Evolutionary conservation across 805 yeast genomes (phyloP).

Genomic region (Trichomonascus vanleenenianus): DNA sequence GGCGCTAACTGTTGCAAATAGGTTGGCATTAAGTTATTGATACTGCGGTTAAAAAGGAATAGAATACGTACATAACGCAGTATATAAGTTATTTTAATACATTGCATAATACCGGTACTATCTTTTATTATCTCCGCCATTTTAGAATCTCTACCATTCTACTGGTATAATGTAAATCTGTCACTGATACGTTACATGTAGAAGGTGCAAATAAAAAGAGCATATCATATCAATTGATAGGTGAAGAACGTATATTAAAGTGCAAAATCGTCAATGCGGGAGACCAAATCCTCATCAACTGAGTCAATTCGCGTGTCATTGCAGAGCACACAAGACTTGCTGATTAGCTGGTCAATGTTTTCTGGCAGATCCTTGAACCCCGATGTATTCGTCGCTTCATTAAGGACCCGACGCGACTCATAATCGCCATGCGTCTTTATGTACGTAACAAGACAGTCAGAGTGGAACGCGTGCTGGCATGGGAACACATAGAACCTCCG

Average conservation of each 20-base stretch:
- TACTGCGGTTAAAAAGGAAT: not conserved
- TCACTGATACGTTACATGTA: too few relatives aligned
- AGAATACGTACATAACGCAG: not conserved
- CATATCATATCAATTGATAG: not conserved
- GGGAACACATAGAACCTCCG: slow-evolving; percentile 78
- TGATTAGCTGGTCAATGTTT: slow-evolving; percentile 43
- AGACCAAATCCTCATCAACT: slow-evolving; percentile 55
- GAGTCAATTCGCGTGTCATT: slow-evolving; percentile 65
- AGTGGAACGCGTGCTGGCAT: slow-evolving; percentile 84
- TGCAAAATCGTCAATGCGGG: not conserved
- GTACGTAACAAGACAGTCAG: slow-evolving; percentile 68
- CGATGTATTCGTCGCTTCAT: slow-evolving; percentile 38
- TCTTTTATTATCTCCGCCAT: too few relatives aligned
- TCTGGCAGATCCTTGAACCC: slow-evolving; percentile 13
- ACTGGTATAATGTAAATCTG: too few relatives aligned
- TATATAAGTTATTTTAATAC: too few relatives aligned
- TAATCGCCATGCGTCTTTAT: slow-evolving; percentile 59
- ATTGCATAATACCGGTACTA: too few relatives aligned
- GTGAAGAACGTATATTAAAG: not conserved
- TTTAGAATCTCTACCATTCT: too few relatives aligned
- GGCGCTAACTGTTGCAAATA: not conserved
- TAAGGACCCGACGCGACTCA: slow-evolving; percentile 54
- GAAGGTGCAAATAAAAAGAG: too few relatives aligned
- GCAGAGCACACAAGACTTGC: slow-evolving; percentile 70
- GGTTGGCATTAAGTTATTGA: not conserved